phyloP scores from a whole-genome alignment of 2,329 filamentous ascomycete species.

The Fusarium goolgardi region DNA sequence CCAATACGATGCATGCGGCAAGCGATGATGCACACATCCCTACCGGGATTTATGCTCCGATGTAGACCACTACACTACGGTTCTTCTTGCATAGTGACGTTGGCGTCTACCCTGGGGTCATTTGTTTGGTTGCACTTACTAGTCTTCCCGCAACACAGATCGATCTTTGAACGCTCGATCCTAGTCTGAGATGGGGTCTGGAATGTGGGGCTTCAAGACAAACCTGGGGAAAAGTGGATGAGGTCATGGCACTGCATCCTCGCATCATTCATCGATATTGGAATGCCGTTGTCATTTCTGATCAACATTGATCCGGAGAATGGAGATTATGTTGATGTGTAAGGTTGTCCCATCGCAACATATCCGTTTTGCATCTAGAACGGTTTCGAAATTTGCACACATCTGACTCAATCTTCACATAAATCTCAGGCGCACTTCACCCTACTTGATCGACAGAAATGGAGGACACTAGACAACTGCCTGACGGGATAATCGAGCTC shows the following conservation, averaged over 20 bases:
- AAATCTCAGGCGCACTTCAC: not conserved
- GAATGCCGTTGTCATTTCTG: not conserved
- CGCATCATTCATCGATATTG: constrained; percentile 13
- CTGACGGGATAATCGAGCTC: constrained; percentile 3
- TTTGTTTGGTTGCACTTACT: not conserved
- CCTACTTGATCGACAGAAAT: not conserved
- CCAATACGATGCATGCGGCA: not conserved
- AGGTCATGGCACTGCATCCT: constrained; percentile 2
- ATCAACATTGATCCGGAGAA: not conserved
- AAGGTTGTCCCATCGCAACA: not conserved
- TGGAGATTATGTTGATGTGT: too few species aligned
- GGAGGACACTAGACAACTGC: constrained; percentile 1
- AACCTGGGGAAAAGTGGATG: not conserved
- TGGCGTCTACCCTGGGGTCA: not conserved
- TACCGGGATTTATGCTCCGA: not conserved
- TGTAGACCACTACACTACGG: not conserved
- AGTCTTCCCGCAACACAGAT: not conserved
- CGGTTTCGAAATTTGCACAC: not conserved
- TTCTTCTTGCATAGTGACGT: not conserved
- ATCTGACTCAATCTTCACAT: not conserved
- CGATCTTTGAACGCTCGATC: not conserved
- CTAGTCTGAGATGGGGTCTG: not conserved
- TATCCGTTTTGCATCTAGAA: not conserved
- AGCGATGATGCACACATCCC: not conserved
- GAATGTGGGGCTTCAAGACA: not conserved